Percentiles rank a stretch among this genome's conserved stretches.
These are phyloP conservation scores for Microbotryum silenes-acaulis DNA, from an alignment of 1,284 basidiomycete species.

Conservation along the genomic window DNA sequence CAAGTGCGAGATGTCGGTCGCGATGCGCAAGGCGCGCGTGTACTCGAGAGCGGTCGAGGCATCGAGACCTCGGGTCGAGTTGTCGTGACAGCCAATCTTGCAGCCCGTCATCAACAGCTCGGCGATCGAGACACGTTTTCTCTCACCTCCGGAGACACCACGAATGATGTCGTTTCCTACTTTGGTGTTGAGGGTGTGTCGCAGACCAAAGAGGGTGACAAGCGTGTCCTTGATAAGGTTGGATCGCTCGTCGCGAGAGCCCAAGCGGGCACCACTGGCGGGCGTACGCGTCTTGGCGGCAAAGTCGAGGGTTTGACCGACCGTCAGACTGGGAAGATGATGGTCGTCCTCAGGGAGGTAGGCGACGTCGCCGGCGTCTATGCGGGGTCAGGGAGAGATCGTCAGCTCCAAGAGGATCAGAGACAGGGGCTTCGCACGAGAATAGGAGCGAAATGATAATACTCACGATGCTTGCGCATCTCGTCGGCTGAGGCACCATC, in stretches of 20 bases:
- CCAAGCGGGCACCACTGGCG: conserved; percentile 18
- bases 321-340: conserved; percentile 51
- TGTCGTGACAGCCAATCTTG: conserved; percentile 36
- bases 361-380: conserved; percentile 45
- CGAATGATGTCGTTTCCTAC: conserved; percentile 53
- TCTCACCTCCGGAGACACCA: conserved; percentile 52
- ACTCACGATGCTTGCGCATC: conserved; percentile 35
- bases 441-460: neutral
- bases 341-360: conserved; percentile 47
- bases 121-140: conserved; percentile 50
- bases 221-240: conserved; percentile 30
- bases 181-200: conserved; percentile 52
- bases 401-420: no score
- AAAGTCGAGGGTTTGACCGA: conserved; percentile 50
- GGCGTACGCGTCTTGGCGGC: conserved; percentile 38
- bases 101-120: conserved; percentile 39
- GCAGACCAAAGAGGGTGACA: conserved; percentile 37
- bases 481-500: conserved; percentile 42
- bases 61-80: conserved; percentile 66
- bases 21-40: conserved; percentile 45
- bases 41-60: conserved; percentile 53
- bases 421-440: no score
- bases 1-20: conserved; percentile 37
- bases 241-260: conserved; percentile 19
- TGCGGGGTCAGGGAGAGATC: conserved; percentile 9